A percentile compares a stretch with the other conserved stretches of the same genome.
phyloP scores from a whole-genome alignment of 345 rosid species.

The Aquilaria yunnanensis region DNA sequence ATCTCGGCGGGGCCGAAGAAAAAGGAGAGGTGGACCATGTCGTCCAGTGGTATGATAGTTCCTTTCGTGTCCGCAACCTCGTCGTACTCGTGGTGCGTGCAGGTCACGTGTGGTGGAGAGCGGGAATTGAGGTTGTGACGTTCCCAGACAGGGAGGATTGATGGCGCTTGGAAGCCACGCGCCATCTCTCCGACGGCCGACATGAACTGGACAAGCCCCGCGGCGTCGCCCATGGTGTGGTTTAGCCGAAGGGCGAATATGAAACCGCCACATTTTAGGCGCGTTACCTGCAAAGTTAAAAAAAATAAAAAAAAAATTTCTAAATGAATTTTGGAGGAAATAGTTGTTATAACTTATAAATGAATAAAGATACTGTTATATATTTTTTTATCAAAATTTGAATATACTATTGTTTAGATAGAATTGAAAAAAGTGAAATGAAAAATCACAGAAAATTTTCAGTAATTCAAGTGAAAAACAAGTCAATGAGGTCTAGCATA shows the following conservation, averaged over 20 bases:
- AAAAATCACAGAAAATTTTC: too few species aligned
- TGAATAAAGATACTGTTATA: too few species aligned
- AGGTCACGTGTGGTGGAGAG: slow-evolving; percentile 14
- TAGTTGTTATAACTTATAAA: too few species aligned
- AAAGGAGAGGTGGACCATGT: slow-evolving; percentile 16
- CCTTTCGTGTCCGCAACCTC: background rate
- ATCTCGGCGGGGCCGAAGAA: slow-evolving; percentile 23
- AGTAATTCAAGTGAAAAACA: too few species aligned
- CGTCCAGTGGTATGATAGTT: background rate
- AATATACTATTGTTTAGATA: too few species aligned
- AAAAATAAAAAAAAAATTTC: background rate
- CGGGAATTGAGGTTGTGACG: slow-evolving; percentile 22
- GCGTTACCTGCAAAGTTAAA: slow-evolving; percentile 20
- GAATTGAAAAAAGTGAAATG: too few species aligned
- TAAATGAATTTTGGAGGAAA: too few species aligned
- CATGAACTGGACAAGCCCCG: slow-evolving; percentile 19
- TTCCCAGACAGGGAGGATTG: slow-evolving; percentile 27
- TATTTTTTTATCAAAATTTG: too few species aligned
- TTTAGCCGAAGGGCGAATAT: slow-evolving; percentile 21
- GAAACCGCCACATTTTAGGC: slow-evolving; percentile 31
- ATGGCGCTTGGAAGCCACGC: slow-evolving; percentile 17
- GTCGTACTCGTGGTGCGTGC: slow-evolving; percentile 19
- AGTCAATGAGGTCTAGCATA: too few species aligned
- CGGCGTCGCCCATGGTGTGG: slow-evolving; percentile 21
- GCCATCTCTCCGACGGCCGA: slow-evolving; percentile 17